These are phyloP conservation scores for Physcia stellaris DNA, from an alignment of 495 filamentous ascomycete species.

Conservation along the genomic window DNA sequence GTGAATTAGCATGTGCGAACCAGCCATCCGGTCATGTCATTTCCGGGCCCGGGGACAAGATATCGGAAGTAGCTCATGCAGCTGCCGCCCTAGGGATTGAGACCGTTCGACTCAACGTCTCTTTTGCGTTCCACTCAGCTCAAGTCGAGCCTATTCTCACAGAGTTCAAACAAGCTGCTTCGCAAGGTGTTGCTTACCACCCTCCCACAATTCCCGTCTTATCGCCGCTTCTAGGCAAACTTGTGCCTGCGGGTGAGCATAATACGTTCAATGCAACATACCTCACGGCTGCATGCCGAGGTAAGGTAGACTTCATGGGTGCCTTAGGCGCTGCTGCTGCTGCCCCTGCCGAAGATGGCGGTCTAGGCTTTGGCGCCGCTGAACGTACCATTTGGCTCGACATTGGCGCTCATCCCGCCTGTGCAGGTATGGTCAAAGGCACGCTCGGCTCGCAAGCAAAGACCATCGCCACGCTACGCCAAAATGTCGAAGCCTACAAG, in stretches of 20 bases:
- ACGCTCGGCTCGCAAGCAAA: conserved; percentile 17
- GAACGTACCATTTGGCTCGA: conserved; percentile 22
- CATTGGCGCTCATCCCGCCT: conserved; percentile 28
- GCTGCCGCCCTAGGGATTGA: not conserved
- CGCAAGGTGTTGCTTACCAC: conserved; percentile 36
- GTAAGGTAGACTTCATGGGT: conserved; percentile 20
- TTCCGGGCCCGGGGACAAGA: not conserved
- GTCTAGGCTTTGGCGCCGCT: not conserved
- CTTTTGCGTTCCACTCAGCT: conserved; percentile 59
- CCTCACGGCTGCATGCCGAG: conserved; percentile 16
- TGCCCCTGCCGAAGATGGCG: conserved; percentile 11
- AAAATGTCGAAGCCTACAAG: conserved; percentile 33
- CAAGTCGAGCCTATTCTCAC: conserved; percentile 55
- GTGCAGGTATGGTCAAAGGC: conserved; percentile 14
- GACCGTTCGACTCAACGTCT: conserved; percentile 15
- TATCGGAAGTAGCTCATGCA: not conserved
- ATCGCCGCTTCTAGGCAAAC: conserved; percentile 18
- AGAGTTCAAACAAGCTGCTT: conserved; percentile 38
- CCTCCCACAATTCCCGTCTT: conserved; percentile 44
- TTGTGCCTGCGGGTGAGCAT: conserved; percentile 9
- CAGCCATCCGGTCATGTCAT: not conserved
- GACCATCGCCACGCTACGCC: conserved; percentile 31
- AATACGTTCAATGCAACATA: conserved; percentile 20
- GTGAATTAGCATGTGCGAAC: not conserved
- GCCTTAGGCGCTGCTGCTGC: conserved; percentile 17